These are phyloP conservation scores for Dictyostelium firmibasis DNA, from an alignment of 78 protist species.

Conservation along the genomic window DNA sequence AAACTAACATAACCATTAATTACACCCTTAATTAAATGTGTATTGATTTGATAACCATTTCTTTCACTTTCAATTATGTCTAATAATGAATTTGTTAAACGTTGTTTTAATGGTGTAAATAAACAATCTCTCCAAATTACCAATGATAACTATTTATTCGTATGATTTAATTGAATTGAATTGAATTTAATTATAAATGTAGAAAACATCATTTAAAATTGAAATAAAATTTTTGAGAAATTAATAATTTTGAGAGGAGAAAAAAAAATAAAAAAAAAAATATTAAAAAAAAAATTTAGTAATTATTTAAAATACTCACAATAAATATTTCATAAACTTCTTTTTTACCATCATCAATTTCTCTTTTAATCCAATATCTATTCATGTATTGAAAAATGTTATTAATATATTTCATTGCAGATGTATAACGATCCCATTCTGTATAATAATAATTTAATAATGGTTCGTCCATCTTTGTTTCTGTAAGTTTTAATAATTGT, in stretches of 20 bases:
- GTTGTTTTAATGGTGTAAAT: slow-evolving; percentile 76
- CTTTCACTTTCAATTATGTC: slow-evolving; percentile 86
- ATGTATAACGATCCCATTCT: slow-evolving; percentile 85
- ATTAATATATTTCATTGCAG: slow-evolving; percentile 79
- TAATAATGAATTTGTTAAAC: slow-evolving; percentile 80
- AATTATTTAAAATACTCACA: slow-evolving; percentile 22
- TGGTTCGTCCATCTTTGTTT: slow-evolving; percentile 71
- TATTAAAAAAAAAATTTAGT: not conserved
- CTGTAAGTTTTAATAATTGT: slow-evolving; percentile 65
- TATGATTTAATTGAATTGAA: no score
- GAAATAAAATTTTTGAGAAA: not conserved
- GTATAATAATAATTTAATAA: slow-evolving; percentile 60
- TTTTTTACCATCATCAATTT: slow-evolving; percentile 79
- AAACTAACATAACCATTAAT: slow-evolving; percentile 83
- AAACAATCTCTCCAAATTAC: slow-evolving; percentile 87
- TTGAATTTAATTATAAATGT: not conserved
- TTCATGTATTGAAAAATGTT: slow-evolving; percentile 85
- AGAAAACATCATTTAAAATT: not conserved
- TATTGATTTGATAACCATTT: slow-evolving; percentile 86
- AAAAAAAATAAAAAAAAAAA: no score
- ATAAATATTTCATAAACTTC: slow-evolving; percentile 81
- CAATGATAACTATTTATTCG: slow-evolving; percentile 57
- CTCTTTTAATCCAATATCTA: slow-evolving; percentile 89
- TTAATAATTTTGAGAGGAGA: not conserved
- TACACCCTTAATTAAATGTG: slow-evolving; percentile 71